Evolutionary conservation across 2,329 filamentous ascomycete species (phyloP), one percentile per base, ranked within the genome.

Genomic region (Aschersonia sp.): DNA sequence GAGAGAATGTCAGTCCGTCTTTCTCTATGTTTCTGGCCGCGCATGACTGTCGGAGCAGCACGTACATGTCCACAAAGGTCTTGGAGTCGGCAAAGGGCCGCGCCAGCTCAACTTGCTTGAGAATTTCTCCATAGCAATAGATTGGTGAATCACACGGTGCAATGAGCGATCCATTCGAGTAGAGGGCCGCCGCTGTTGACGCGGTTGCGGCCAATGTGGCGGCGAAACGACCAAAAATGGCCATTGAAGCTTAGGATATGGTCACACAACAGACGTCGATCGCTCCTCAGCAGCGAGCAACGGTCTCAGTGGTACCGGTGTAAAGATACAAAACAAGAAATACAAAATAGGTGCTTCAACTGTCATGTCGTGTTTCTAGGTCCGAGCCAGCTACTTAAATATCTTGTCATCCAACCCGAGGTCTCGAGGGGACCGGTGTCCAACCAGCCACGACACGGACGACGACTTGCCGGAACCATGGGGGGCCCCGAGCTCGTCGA

Each of bases 61-160:
- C 68, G 65, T 65, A 78, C 76, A 83, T 78, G 58, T 85, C 81
- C 43, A 84, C 81, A 58, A 83, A 84, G 1, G 79, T 83, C 69
- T 84, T 85, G 51, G 79, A 84, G 63, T 84, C 81, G 10, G 68
- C 63, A 53, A 84, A 84, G 0, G 80, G 80, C 30, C 66, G 67
- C 2, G 80, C 80, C 7, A 84, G 66, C 64, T 84, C 72, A 45
- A 85, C 73, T 52, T 77, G 69, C 51, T 72, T 68, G 3, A 85
- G 68, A 9, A 84, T 69, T 0, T 82, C 75, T 45, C 81, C 81
- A 52, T 79, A 71, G 58, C 81, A 85, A 62, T 84, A 85, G 28
- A 84, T 68, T 12, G 77, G 73, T 6, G 80, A 84, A 58, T 83
- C 77, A 62, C 81, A 85, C 1, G 81, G 80, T 3, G 80, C 76